Evolutionary conservation across 192 early-diverging fungal species (phyloP).

Genomic region (Coemansia sp.): DNA sequence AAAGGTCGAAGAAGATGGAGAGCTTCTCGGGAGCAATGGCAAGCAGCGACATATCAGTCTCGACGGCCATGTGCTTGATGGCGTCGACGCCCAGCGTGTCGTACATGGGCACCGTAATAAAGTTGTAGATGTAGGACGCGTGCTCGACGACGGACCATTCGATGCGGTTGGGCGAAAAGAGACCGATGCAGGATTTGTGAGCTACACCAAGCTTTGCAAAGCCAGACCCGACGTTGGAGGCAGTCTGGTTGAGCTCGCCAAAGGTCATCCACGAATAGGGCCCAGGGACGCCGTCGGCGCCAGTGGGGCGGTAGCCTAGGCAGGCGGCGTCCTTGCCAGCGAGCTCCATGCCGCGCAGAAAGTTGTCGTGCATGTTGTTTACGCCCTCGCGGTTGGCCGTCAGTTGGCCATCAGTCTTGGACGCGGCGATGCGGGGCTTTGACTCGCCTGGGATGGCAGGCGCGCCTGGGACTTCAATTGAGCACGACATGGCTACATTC

Average conservation of each 20-base stretch:
- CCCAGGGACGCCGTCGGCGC: conserved; percentile 59
- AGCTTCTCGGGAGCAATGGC: conserved; percentile 70
- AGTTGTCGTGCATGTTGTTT: conserved; percentile 54
- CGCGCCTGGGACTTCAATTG: conserved; percentile 40
- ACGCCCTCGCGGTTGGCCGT: conserved; percentile 36
- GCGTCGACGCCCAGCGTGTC: conserved; percentile 86
- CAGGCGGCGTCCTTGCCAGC: conserved; percentile 39
- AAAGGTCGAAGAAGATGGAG: conserved; percentile 22
- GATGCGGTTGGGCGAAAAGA: conserved; percentile 68
- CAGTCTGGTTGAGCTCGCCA: conserved; percentile 63
- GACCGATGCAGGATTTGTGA: conserved; percentile 60
- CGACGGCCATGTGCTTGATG: conserved; percentile 82
- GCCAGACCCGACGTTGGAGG: conserved; percentile 72
- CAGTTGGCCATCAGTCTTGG: conserved; percentile 25
- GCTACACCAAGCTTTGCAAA: conserved; percentile 75
- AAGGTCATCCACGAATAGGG: conserved; percentile 82
- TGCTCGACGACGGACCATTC: conserved; percentile 54
- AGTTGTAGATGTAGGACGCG: conserved; percentile 63
- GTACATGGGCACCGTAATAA: conserved; percentile 82
- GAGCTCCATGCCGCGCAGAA: conserved; percentile 40
- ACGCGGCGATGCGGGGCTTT: conserved; percentile 48
- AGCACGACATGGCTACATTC: conserved; percentile 11
- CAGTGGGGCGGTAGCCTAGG: conserved; percentile 42
- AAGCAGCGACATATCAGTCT: conserved; percentile 78
- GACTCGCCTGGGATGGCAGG: conserved; percentile 39